Percentiles rank a stretch among this genome's conserved stretches.
Evolutionary conservation across 371 early-diverging fungal species (phyloP).

Genomic region (Zychaea mexicana): DNA sequence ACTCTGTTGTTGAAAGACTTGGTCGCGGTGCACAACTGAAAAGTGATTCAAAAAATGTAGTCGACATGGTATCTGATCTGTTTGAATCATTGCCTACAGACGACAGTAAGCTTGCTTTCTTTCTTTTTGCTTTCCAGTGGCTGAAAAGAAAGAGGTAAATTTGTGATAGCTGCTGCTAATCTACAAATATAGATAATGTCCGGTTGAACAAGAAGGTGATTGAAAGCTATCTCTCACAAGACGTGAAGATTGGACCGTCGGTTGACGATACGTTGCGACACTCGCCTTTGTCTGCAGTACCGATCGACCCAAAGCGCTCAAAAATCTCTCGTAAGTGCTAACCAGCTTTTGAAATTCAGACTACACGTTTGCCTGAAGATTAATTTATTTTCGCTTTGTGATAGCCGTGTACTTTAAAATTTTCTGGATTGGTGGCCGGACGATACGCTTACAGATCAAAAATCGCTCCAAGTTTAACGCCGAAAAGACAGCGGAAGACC

Average conservation of each 20-base stretch:
- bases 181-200: conserved; percentile 8
- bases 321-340: conserved; percentile 24
- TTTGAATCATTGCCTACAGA: conserved; percentile 57
- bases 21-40: conserved; percentile 41
- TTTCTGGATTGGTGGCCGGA: conserved; percentile 67
- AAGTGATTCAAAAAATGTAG: conserved; percentile 58
- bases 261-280: conserved; percentile 13
- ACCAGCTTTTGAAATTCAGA: no score
- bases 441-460: conserved; percentile 56
- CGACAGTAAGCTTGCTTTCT: conserved; percentile 43
- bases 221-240: conserved; percentile 32
- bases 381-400: neutral
- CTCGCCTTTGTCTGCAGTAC: conserved; percentile 14
- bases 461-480: conserved; percentile 55
- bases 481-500: conserved; percentile 59
- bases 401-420: conserved; percentile 49
- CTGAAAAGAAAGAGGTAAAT: neutral
- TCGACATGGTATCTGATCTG: conserved; percentile 55
- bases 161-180: neutral
- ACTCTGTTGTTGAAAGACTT: conserved; percentile 41
- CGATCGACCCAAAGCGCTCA: neutral
- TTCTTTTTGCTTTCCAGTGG: no score
- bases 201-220: conserved; percentile 37
- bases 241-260: conserved; percentile 33
- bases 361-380: neutral